Conservation (phyloP, 768 basidiomycete genomes). For the Dacryopinax primogenitus region DNA sequence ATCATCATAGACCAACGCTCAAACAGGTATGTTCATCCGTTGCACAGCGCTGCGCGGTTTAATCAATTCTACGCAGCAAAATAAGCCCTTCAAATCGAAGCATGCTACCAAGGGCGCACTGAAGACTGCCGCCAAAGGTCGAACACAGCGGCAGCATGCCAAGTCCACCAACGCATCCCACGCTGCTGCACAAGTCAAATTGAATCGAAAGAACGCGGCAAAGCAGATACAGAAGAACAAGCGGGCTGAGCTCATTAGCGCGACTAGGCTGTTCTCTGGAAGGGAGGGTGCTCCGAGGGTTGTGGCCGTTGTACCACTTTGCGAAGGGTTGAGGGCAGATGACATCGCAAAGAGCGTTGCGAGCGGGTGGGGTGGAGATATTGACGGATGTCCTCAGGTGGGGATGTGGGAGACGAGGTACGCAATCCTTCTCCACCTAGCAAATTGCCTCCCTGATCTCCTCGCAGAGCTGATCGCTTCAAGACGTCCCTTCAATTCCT, state of each 20-base stretch:
- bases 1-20: constrained; percentile 67
- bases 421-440: constrained; percentile 16
- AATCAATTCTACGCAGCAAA: constrained; percentile 40
- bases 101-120: constrained; percentile 75
- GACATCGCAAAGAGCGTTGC: constrained; percentile 46
- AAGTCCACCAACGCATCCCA: constrained; percentile 12
- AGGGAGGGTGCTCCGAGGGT: constrained; percentile 71
- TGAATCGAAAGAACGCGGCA: constrained; percentile 71
- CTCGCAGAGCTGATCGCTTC: constrained; percentile 68
- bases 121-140: constrained; percentile 69
- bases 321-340: constrained; percentile 45
- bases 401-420: constrained; percentile 61
- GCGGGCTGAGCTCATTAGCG: constrained; percentile 50
- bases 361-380: constrained; percentile 42
- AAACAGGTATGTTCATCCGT: constrained; percentile 50
- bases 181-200: constrained; percentile 47
- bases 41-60: constrained; percentile 4
- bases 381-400: constrained; percentile 39
- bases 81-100: constrained; percentile 86
- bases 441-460: neutral
- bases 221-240: constrained; percentile 71
- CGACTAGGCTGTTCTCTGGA: constrained; percentile 66
- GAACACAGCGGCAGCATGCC: constrained; percentile 13
- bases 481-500: constrained; percentile 85
- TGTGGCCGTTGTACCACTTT: constrained; percentile 76